phyloP scores from a whole-genome alignment of 352 stramenopile genomes.

The Pythium diclinum region DNA sequence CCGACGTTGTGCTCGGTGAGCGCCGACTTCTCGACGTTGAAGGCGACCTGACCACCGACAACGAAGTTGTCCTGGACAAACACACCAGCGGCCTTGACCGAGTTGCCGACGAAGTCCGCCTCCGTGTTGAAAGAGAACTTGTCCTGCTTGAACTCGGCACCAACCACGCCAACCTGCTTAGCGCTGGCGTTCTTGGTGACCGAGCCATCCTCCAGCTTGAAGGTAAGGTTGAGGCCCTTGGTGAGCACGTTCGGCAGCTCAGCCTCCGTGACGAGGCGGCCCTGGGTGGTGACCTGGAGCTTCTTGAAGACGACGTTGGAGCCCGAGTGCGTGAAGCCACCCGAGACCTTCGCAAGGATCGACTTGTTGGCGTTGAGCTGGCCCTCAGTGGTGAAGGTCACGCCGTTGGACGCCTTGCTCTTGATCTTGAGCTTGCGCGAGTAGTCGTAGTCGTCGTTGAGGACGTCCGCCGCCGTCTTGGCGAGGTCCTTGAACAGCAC shows the following conservation, averaged over 20 bases:
- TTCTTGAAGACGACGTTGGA: constrained; percentile 73
- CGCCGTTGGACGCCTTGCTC: constrained; percentile 83
- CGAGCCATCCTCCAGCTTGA: constrained; percentile 83
- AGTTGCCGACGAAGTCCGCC: constrained; percentile 59
- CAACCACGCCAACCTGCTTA: constrained; percentile 72
- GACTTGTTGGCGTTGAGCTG: constrained; percentile 84
- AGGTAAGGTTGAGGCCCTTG: constrained; percentile 74
- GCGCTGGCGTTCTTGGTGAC: constrained; percentile 71
- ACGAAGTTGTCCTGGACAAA: constrained; percentile 80
- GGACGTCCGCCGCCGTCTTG: constrained; percentile 81
- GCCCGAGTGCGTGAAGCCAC: constrained; percentile 63
- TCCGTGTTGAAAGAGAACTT: constrained; percentile 61
- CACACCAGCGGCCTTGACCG: constrained; percentile 32
- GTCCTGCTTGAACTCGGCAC: constrained; percentile 69
- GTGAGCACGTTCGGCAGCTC: constrained; percentile 79
- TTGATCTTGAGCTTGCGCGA: constrained; percentile 91
- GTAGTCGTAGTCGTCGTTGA: constrained; percentile 89
- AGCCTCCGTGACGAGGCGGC: constrained; percentile 68
- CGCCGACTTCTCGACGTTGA: constrained; percentile 81
- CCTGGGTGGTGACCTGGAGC: constrained; percentile 86
- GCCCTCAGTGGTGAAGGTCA: constrained; percentile 85
- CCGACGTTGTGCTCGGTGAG: constrained; percentile 83
- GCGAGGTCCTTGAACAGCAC: constrained; percentile 85
- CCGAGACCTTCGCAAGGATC: constrained; percentile 80
- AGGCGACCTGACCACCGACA: constrained; percentile 63